A percentile compares a stretch with the other conserved stretches of the same genome.
These are phyloP conservation scores for Crinitomyces ghanaensis DNA, from an alignment of 805 yeast species.

Conservation along the genomic window DNA sequence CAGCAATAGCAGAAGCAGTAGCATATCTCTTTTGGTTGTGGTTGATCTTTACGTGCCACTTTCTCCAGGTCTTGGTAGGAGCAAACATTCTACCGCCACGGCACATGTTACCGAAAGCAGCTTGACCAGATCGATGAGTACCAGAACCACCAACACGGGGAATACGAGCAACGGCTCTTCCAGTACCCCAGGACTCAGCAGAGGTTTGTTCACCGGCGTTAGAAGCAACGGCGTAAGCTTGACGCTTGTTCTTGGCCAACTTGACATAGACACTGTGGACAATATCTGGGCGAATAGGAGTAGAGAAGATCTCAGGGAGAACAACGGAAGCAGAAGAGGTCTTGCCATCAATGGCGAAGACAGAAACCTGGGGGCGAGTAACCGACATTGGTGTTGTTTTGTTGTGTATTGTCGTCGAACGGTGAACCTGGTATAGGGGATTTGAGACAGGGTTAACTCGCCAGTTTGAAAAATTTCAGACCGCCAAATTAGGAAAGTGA, in stretches of 20 bases:
- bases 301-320: conserved; percentile 97
- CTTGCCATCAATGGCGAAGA: conserved; percentile 79
- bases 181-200: conserved; percentile 99
- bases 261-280: conserved; percentile 98
- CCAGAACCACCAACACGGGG: conserved; percentile 99
- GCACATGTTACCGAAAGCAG: conserved; percentile 99
- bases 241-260: conserved; percentile 99
- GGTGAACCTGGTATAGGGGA: no score
- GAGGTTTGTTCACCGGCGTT: conserved; percentile 99
- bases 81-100: conserved; percentile 99
- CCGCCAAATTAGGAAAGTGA: no score
- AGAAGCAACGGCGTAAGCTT: conserved; percentile 98
- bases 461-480: no score
- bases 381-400: conserved; percentile 33
- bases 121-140: conserved; percentile 99
- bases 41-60: conserved; percentile 99
- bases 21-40: conserved; percentile 99
- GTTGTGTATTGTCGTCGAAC: no score
- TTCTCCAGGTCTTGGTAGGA: conserved; percentile 99
- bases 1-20: conserved; percentile 99
- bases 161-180: conserved; percentile 99
- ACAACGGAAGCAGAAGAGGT: conserved; percentile 74
- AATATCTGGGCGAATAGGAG: conserved; percentile 99
- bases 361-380: conserved; percentile 95
- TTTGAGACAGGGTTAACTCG: no score